Percentiles rank a stretch among this genome's conserved stretches.
Evolutionary conservation across 164 flowering plant species (phyloP).

Genomic region (Berberis thunbergii): DNA sequence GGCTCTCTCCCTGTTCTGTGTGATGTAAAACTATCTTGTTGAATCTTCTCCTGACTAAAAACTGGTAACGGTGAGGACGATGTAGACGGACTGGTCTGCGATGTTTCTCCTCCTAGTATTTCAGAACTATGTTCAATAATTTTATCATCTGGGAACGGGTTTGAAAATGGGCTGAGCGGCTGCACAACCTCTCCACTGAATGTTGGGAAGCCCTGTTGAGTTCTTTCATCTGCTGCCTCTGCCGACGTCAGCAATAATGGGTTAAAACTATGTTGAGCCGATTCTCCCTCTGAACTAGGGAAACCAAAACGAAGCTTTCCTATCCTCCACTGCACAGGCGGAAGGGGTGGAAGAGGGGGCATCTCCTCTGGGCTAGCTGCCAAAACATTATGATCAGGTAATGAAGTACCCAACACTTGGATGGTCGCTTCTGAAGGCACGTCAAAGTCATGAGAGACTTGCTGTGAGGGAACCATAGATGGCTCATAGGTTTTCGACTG

Average conservation of each 20-base stretch:
- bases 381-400: slow-evolving; percentile 6
- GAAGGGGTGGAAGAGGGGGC: slow-evolving; percentile 91
- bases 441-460: too few species aligned
- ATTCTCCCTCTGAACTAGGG: slow-evolving; percentile 12
- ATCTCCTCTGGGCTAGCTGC: slow-evolving; percentile 28
- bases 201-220: slow-evolving; percentile 16
- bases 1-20: slow-evolving; percentile 11
- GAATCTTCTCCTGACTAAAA: slow-evolving; percentile 8
- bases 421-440: too few species aligned
- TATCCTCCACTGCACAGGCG: slow-evolving; percentile 85
- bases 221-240: slow-evolving; percentile 11
- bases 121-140: slow-evolving; percentile 11
- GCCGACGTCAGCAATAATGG: slow-evolving; percentile 15
- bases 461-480: slow-evolving; percentile 8
- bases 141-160: slow-evolving; percentile 8
- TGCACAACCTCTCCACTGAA: slow-evolving; percentile 3
- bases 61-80: slow-evolving; percentile 9
- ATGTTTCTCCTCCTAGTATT: neutral
- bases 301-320: slow-evolving; percentile 43
- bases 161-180: slow-evolving; percentile 18
- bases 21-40: slow-evolving; percentile 4
- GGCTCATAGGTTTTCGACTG: slow-evolving; percentile 11
- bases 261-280: slow-evolving; percentile 9
- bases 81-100: slow-evolving; percentile 5
- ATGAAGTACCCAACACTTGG: slow-evolving; percentile 4